Evolutionary conservation across 805 yeast genomes (phyloP), one percentile per base, ranked within the genome.

Genomic region (Candida mattraensis): DNA sequence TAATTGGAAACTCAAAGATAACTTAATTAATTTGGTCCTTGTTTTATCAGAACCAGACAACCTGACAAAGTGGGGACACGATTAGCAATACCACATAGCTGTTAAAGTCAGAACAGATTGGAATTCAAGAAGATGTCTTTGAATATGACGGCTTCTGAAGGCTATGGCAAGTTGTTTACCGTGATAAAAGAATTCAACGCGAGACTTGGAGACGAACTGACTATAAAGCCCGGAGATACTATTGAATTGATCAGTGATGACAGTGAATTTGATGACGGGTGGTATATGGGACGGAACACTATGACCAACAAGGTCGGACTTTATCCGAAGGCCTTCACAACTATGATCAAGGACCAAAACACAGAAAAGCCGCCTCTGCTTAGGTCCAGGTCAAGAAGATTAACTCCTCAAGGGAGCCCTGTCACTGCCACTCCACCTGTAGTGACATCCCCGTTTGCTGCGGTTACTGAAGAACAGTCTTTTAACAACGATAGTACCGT

Each of bases 231-330:
- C 8, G 98, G 97, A 18, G 97, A 93, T 56, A 80, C 77, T 42
- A 72, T 93, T 39, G 94, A 87, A 58, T 87, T 93, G 6, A 76
- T 93, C 15, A 87, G 95, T 28, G 96, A 88, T 61, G 99, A 93
- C 62, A 76, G 82, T 44, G 96, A 87, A 54, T 93, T 84, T 60
- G 84, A 86, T 51, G 98, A 93, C 61, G 97, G 98, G 12, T 93
- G 99, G 99, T 93, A 83, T 56, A 83, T 86, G 73, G 96, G 96
- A 3, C 80, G 78, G 41, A 89, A 89, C 50, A 55, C 87, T 32
- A 54, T 74, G 32, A 80, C 91, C 0, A 75, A 77, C 35, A 73
- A 76, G 35, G 91, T 87, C 9, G 99, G 99, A 0, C 66, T 91
- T 26, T 93, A 88, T 54, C 99, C 99, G 10, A 85, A 84, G 47